phyloP scores from a whole-genome alignment of 495 filamentous ascomycete species.

The Podospora comata region DNA sequence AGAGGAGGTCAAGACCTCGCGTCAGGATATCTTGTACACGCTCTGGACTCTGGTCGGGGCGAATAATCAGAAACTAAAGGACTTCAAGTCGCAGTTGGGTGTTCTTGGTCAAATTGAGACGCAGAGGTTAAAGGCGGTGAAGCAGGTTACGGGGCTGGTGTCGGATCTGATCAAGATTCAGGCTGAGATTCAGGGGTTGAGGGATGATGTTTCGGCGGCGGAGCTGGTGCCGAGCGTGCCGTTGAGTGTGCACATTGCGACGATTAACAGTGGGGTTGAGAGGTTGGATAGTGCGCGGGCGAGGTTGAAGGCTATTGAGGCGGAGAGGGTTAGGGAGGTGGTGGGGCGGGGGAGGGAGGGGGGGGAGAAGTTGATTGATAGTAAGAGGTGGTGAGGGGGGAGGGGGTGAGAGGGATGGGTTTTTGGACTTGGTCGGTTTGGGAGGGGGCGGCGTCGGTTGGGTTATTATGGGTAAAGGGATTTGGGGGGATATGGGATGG shows the following conservation, averaged over 20 bases:
- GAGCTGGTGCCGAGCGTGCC: constrained; percentile 56
- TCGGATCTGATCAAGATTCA: constrained; percentile 65
- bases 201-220: constrained; percentile 61
- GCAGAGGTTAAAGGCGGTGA: background rate
- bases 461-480: background rate
- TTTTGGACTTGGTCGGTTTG: background rate
- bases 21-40: constrained; percentile 58
- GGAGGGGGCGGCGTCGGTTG: background rate
- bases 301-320: constrained; percentile 55
- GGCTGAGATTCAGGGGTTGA: constrained; percentile 61
- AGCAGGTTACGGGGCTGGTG: constrained; percentile 40
- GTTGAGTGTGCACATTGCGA: constrained; percentile 65
- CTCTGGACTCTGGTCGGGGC: constrained; percentile 71
- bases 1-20: constrained; percentile 44
- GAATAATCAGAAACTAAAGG: constrained; percentile 48
- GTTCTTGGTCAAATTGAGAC: background rate
- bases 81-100: background rate
- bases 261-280: constrained; percentile 63
- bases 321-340: constrained; percentile 52
- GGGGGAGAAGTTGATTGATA: constrained; percentile 28
- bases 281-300: constrained; percentile 57
- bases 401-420: background rate
- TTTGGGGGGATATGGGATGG: background rate
- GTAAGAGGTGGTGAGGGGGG: background rate
- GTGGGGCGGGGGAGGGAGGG: constrained; percentile 42